phyloP scores from a whole-genome alignment of 305 asterid genomes.

The Fraxinus sp. region DNA sequence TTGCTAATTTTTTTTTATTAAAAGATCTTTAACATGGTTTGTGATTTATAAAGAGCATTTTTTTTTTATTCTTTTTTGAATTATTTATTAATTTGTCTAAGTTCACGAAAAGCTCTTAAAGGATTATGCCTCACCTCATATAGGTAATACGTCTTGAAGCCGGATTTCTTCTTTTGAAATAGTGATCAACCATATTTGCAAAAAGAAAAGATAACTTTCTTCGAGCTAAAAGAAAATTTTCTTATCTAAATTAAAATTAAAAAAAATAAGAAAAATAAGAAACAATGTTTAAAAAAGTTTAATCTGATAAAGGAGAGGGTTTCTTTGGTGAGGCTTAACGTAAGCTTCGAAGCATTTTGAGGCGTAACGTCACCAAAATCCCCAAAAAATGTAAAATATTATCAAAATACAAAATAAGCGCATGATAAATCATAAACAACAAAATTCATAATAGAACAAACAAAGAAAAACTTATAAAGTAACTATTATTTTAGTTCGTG shows the following conservation, averaged over 20 bases:
- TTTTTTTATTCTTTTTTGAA: background rate
- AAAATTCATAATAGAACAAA: too few species aligned
- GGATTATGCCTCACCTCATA: background rate
- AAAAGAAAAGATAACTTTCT: background rate
- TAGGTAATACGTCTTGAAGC: background rate
- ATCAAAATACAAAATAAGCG: background rate
- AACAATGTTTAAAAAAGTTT: too few species aligned
- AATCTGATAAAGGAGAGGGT: background rate
- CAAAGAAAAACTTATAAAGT: background rate
- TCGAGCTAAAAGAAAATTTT: background rate
- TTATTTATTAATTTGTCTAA: background rate
- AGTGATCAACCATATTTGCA: background rate
- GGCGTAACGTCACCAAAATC: background rate
- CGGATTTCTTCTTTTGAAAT: background rate
- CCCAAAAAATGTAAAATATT: background rate
- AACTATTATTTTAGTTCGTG: too few species aligned
- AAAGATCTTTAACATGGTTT: background rate
- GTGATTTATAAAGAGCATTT: background rate
- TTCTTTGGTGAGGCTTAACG: background rate
- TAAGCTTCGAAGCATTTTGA: background rate
- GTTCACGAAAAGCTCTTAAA: background rate
- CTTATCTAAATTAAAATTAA: background rate
- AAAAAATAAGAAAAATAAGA: too few species aligned
- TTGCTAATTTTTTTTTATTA: background rate
- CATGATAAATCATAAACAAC: background rate